Base-by-base conservation (phyloP, 1,284 basidiomycete genomes). In the Omphalotus olearius region DNA sequence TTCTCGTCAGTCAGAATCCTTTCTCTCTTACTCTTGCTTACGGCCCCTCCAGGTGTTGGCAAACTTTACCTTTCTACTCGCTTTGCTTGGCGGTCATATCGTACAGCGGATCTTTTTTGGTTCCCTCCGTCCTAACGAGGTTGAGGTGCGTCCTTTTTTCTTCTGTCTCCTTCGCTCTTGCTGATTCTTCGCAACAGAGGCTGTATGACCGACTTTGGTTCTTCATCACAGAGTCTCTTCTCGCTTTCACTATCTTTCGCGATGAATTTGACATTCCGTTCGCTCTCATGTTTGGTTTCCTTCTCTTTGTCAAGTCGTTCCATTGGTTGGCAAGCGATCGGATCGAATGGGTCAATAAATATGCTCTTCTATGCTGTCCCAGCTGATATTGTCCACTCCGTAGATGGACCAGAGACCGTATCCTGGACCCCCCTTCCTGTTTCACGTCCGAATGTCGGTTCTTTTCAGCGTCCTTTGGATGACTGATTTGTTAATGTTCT, bases 321-420 rank as follows among this genome's bases (percentile, higher is more conserved):
- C 97, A 99, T 67, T 98, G 95, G 95, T 80, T 99, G 28, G 83
- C 93, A 53, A 84, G 85, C 2, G 96, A 98, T 66, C 82, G 97
- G 40, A 90, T 99, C 48, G 97, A 99, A 79, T 95, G 91, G 78
- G 94, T 95, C 59, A 58, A 39, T 39, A 47, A 28, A 45, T 14
- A 26, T 37, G 49, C 14, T 51, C 58, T 16, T 13, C 25, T 50
- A 41, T 50, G 40, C 38, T 35, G 33, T 38, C 45, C 51, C 13
- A 51, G 11, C 47, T 38, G 42, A 48, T 6, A 37, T 16, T 37
- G 47, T 47, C 40, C 17, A 39, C 23, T 56, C 10, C 23, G 23
- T 63, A 97, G 93, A 98, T 99, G 91, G 97, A 99, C 64, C 97
- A 99, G 73, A 77, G 90, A 51, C 86, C 91, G 28, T 88, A 91